phyloP scores from a whole-genome alignment of 2,329 filamentous ascomycete species.

The Pseudopyricularia javanii region DNA sequence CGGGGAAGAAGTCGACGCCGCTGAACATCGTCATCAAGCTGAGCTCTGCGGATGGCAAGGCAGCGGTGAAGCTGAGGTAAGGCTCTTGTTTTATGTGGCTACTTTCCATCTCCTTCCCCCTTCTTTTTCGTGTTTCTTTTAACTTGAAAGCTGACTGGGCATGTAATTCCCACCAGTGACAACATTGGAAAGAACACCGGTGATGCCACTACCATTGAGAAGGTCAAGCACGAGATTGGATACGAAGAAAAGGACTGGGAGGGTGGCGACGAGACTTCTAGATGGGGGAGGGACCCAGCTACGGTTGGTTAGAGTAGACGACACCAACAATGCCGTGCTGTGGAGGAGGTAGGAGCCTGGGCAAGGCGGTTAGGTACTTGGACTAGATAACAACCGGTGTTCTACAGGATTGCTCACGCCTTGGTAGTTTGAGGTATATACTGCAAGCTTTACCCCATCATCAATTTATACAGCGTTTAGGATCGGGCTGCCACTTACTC shows the following conservation, averaged over 20 bases:
- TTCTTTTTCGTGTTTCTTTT: no score
- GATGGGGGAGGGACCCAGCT: constrained; percentile 56
- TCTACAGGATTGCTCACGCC: background rate
- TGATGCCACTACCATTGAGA: constrained; percentile 62
- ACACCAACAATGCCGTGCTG: no score
- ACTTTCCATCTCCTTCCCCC: no score
- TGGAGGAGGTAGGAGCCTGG: no score
- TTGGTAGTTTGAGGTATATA: background rate
- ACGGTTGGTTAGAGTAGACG: background rate
- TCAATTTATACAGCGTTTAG: no score
- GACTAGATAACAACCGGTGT: background rate
- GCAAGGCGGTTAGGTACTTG: background rate
- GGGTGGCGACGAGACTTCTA: constrained; percentile 68
- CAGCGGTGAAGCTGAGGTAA: constrained; percentile 78
- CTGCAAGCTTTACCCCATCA: no score
- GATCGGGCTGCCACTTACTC: no score
- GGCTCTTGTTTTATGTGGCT: constrained; percentile 7
- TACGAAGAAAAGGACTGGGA: constrained; percentile 80
- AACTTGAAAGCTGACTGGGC: no score
- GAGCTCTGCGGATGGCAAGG: constrained; percentile 66
- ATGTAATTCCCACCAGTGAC: constrained; percentile 32
- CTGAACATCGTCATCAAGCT: constrained; percentile 98
- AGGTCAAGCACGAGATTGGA: constrained; percentile 74
- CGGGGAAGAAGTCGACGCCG: constrained; percentile 73
- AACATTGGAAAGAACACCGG: constrained; percentile 94